phyloP scores from a whole-genome alignment of 2,329 filamentous ascomycete species.

The Phialophora verrucosa region DNA sequence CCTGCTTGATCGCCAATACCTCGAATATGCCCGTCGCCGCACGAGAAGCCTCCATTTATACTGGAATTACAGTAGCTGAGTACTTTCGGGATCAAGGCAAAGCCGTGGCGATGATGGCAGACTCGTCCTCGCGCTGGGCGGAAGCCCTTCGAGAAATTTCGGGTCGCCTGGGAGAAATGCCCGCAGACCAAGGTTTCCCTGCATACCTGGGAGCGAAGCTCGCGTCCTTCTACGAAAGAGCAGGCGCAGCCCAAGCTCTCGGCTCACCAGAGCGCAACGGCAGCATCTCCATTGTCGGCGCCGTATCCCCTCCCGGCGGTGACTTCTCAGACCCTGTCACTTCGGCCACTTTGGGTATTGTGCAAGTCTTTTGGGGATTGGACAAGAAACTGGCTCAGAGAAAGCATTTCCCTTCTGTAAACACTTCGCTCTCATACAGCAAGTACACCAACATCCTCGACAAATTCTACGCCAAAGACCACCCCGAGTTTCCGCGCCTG shows the following conservation, averaged over 20 bases:
- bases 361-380: conserved; percentile 99
- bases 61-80: conserved; percentile 90
- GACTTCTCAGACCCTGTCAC: conserved; percentile 99
- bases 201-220: conserved; percentile 96
- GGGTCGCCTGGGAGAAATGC: conserved; percentile 98
- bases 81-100: conserved; percentile 98
- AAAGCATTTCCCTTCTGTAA: conserved; percentile 99
- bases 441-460: conserved; percentile 92
- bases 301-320: conserved; percentile 95
- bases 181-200: conserved; percentile 98
- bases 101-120: conserved; percentile 99
- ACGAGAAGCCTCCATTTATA: conserved; percentile 98
- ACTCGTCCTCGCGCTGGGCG: conserved; percentile 97
- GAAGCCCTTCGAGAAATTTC: conserved; percentile 98
- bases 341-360: conserved; percentile 89
- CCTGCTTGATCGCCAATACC: conserved; percentile 96
- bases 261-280: conserved; percentile 88
- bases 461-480: conserved; percentile 91
- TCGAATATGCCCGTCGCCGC: conserved; percentile 99
- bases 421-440: conserved; percentile 91
- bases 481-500: conserved; percentile 90
- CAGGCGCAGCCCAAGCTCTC: conserved; percentile 81
- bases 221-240: conserved; percentile 98
- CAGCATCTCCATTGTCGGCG: conserved; percentile 96
- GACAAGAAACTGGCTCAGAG: conserved; percentile 99